Evolutionary conservation across 225 moss, liverwort and hornwort species (phyloP), one percentile per base, ranked within the genome.

Genomic region (Pseudisothecium myosuroides): DNA sequence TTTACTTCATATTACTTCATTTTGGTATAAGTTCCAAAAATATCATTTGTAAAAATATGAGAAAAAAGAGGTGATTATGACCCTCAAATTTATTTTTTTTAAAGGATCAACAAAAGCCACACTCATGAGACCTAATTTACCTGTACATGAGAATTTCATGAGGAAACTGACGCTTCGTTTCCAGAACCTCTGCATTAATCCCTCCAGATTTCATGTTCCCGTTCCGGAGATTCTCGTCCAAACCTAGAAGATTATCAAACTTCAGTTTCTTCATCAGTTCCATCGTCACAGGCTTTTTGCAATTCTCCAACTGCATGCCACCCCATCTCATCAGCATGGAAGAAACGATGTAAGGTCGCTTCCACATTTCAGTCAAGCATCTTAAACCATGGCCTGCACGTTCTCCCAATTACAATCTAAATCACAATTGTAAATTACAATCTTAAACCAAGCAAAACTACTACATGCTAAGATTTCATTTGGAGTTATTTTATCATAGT

Each of bases 111-210:
- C 24, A 61, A 68, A 90, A 85, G 63, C 52, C 50, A 32, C 41
- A 28, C 22, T 71, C 80, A 80, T 58, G 47, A n/a, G 24, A 86
- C 69, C 76, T 43, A 14, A 66, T n/a, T 64, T 83, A 95, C 93
- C 97, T 95, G 65, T 94, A 96, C 80, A 99, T 85, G 69, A 99
- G 93, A 39, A 99, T 90, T 91, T 99, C 99, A 74, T 96, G 97
- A 87, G 99, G 99, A 60, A 94, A 97, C 74, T 93, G 92, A 63
- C 99, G 88, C 89, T 97, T 99, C 83, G 95, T 94, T 60, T 96
- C 95, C 81, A 99, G 76, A 14, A 96, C 90, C 88, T 99, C 96
- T 34, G 87, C 89, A 54, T 94, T 93, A 18, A 97, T 87, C 39
- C 90, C 92, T 36, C 96, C 97, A 45, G 91, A 88, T 87, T 94